Base-by-base conservation (phyloP, 306 rosid genomes). In the Vigna hirtella region DNA sequence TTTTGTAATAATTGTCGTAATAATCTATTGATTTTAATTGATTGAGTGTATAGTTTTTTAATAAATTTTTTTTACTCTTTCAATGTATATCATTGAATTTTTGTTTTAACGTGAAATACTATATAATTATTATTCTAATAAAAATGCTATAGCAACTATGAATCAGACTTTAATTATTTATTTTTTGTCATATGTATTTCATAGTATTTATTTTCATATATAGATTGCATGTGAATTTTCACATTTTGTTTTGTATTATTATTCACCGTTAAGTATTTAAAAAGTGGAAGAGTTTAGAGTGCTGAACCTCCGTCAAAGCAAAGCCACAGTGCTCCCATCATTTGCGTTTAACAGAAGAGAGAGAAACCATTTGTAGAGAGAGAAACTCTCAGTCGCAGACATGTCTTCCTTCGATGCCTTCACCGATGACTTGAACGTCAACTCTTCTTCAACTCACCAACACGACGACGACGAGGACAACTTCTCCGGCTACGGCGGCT, bases 361-460 rank as follows among this genome's bases (percentile, higher is more conserved):
- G 73, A 78, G 77, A 62, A 62, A 62, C 26, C 16, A 13, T 48
- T 81, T 78, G 78, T 77, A 53, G 87, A 79, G 85, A 73, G 84
- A 78, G 79, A 78, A 67, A 71, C 69, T 3, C 47, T 43, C 66
- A 32, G 67, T 62, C 74, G 74, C 55, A 15, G 64, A 16, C 24
- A 96, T 90, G 97, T 85, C 98, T 83, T 85, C 98, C 80, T 91
- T 93, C 87, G 98, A 90, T 73, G 82, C 89, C 64, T 94, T 84
- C 85, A 71, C 88, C 78, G 98, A 91, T 5, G 96, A 88, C 72
- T 59, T 83, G 26, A 85, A 78, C 69, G 80, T 81, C 70, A 83
- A 86, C 89, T 74, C 89, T 52, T 66, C 93, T 58, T 74, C 93
- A 12, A 63, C 71, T 73, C 81, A 85, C 32, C 85, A 83, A 17